A percentile compares a stretch with the other conserved stretches of the same genome.
These are phyloP conservation scores for Amylostereum areolatum DNA, from an alignment of 1,284 basidiomycete genomes.

Conservation along the genomic window DNA sequence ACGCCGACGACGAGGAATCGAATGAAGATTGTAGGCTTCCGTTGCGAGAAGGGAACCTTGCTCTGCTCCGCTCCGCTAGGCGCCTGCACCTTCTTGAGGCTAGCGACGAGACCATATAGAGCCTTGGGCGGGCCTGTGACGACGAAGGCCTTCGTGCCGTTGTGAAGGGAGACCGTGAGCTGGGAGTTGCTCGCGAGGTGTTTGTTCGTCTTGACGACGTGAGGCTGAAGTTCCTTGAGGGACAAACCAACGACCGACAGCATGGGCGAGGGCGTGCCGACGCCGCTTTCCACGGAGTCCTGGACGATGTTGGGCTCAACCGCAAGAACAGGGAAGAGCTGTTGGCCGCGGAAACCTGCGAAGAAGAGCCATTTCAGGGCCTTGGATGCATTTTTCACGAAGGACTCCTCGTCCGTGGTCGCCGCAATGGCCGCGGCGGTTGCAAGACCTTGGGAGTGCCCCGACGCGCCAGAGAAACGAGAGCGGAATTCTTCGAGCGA, in stretches of 20 bases:
- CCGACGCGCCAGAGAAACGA: constrained; percentile 82
- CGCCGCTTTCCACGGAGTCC: constrained; percentile 87
- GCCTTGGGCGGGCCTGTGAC: constrained; percentile 90
- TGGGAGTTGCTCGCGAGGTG: constrained; percentile 78
- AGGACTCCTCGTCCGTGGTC: constrained; percentile 71
- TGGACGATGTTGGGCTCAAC: constrained; percentile 86
- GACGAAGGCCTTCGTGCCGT: constrained; percentile 88
- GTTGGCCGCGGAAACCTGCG: constrained; percentile 89
- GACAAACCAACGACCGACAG: constrained; percentile 82
- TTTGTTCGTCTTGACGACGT: constrained; percentile 86
- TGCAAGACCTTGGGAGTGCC: constrained; percentile 95
- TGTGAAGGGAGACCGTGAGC: constrained; percentile 85
- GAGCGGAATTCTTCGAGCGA: constrained; percentile 77
- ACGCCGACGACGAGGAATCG: constrained; percentile 94
- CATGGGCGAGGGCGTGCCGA: constrained; percentile 94
- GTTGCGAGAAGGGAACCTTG: constrained; percentile 90
- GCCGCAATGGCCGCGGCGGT: constrained; percentile 87
- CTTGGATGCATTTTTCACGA: constrained; percentile 74
- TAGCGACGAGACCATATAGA: constrained; percentile 91
- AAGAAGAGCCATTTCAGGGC: constrained; percentile 91
- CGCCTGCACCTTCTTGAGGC: constrained; percentile 86
- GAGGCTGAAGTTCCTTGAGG: constrained; percentile 73
- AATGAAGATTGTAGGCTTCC: constrained; percentile 90
- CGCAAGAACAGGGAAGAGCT: constrained; percentile 91
- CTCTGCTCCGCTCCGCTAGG: constrained; percentile 87